These are phyloP conservation scores for Vitis riparia DNA, from an alignment of 164 flowering plant genomes.

Conservation along the genomic window DNA sequence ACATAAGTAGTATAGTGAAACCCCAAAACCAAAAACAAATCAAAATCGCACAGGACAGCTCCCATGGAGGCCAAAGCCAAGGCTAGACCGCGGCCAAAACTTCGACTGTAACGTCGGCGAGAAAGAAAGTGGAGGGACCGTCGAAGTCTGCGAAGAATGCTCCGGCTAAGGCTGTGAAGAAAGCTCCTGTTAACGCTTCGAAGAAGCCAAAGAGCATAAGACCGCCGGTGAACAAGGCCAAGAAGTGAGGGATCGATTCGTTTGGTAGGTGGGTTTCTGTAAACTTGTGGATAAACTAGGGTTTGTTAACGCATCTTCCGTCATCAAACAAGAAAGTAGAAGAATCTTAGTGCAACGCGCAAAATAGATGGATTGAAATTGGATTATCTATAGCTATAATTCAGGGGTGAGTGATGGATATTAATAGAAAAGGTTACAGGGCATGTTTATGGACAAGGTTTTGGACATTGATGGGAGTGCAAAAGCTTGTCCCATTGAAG, in stretches of 20 bases:
- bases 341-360: background rate
- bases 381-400: too few relatives aligned
- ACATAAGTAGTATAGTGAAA: too few relatives aligned
- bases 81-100: background rate
- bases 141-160: constrained; percentile 13
- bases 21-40: too few relatives aligned
- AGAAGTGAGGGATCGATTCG: constrained; percentile 4
- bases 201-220: constrained; percentile 20
- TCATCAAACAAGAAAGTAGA: background rate
- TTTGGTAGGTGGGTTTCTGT: background rate
- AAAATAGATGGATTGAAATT: too few relatives aligned
- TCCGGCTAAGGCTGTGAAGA: constrained; percentile 6
- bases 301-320: background rate
- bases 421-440: too few relatives aligned
- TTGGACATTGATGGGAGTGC: background rate
- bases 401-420: too few relatives aligned
- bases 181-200: too few relatives aligned
- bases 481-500: background rate
- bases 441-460: too few relatives aligned
- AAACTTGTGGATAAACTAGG: constrained; percentile 1
- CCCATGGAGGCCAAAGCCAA: constrained; percentile 6
- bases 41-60: too few relatives aligned
- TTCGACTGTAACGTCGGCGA: constrained; percentile 16
- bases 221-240: constrained; percentile 24
- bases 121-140: constrained; percentile 23